phyloP scores from a whole-genome alignment of 441 rosid species.

The Eruca vesicaria region DNA sequence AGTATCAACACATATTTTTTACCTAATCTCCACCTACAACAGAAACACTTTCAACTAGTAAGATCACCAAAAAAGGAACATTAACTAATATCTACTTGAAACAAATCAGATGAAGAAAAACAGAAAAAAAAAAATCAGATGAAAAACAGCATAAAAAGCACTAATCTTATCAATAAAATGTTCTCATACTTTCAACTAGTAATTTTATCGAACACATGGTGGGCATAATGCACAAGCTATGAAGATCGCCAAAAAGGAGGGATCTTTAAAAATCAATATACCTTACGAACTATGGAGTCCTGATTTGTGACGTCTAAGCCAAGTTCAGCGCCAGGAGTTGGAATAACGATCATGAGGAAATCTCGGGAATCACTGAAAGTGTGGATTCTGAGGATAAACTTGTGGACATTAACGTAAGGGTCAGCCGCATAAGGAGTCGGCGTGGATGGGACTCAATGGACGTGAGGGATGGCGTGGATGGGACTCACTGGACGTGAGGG shows the following conservation, averaged over 20 bases:
- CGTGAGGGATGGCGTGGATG: conserved; percentile 60
- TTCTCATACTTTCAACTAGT: conserved; percentile 2
- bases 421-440: conserved; percentile 46
- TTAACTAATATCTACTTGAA: too few species aligned
- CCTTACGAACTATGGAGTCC: conserved; percentile 53
- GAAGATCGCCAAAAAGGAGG: too few species aligned
- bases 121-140: too few species aligned
- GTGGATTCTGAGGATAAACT: conserved; percentile 76
- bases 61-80: too few species aligned
- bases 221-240: background rate
- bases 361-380: too few species aligned
- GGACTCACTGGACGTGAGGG: conserved; percentile 93
- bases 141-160: too few species aligned
- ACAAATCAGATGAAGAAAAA: too few species aligned
- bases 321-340: conserved; percentile 38
- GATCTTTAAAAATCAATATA: background rate
- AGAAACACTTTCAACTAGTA: background rate
- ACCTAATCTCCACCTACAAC: conserved; percentile 66
- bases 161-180: too few species aligned
- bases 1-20: conserved; percentile 60
- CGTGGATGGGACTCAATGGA: conserved; percentile 72
- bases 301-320: conserved; percentile 31
- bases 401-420: conserved; percentile 48
- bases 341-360: conserved; percentile 69
- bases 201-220: conserved; percentile 41